These are phyloP conservation scores for Nemania diffusa DNA, from an alignment of 2,329 filamentous ascomycete species.

Conservation along the genomic window DNA sequence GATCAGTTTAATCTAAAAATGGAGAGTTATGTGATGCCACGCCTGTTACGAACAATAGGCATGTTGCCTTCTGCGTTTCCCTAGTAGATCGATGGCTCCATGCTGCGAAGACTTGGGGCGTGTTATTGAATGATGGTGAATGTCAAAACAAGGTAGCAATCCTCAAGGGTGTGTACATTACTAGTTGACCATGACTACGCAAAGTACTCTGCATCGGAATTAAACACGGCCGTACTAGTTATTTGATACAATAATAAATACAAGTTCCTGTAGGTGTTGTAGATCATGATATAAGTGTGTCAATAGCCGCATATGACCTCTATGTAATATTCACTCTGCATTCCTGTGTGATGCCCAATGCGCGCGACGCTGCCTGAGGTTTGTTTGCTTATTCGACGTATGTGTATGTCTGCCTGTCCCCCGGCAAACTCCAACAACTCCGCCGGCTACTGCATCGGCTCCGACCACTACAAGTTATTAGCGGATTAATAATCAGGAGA, in stretches of 20 bases:
- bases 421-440: not conserved
- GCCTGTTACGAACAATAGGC: conserved; percentile 4
- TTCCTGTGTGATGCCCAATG: not conserved
- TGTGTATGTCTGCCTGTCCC: not conserved
- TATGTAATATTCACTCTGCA: not conserved
- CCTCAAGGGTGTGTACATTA: not conserved
- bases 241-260: not conserved
- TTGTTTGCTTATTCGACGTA: conserved; percentile 12
- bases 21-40: conserved; percentile 13
- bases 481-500: conserved; percentile 7
- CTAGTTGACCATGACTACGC: not conserved
- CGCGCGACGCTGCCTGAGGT: conserved; percentile 3
- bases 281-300: conserved; percentile 14
- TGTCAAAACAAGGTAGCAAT: not conserved
- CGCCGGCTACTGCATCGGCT: conserved; percentile 3
- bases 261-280: not conserved
- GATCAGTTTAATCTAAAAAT: not conserved
- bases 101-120: not conserved
- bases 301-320: not conserved
- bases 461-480: not conserved
- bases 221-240: not conserved
- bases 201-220: conserved; percentile 1
- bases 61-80: conserved; percentile 16
- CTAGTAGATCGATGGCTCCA: not conserved
- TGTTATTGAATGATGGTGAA: conserved; percentile 9